phyloP scores from a whole-genome alignment of 768 basidiomycete genomes.

The Leccinellum rugosiceps region DNA sequence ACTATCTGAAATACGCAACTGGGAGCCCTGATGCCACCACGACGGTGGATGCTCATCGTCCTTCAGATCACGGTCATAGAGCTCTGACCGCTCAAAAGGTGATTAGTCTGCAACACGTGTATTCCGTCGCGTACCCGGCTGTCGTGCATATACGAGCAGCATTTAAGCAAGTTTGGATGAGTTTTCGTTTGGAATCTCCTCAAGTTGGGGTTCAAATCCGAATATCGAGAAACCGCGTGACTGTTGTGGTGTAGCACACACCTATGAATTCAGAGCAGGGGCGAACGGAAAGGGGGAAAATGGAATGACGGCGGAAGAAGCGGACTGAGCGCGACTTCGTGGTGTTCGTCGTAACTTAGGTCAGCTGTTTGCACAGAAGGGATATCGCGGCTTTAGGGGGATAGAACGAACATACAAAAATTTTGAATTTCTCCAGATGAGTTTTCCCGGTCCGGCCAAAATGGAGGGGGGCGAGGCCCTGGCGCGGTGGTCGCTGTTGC shows the following conservation, averaged over 20 bases:
- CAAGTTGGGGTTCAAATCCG: neutral
- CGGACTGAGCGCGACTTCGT: slow-evolving; percentile 33
- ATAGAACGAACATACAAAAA: slow-evolving; percentile 26
- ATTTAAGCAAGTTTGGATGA: neutral
- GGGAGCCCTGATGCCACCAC: too few relatives aligned
- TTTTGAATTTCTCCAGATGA: slow-evolving; percentile 49
- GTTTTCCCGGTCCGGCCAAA: slow-evolving; percentile 40
- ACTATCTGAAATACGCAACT: too few relatives aligned
- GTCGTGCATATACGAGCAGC: neutral
- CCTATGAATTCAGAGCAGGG: neutral
- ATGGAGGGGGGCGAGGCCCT: neutral
- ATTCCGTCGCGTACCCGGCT: slow-evolving; percentile 24
- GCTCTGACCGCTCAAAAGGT: too few relatives aligned
- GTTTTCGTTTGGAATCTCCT: too few relatives aligned
- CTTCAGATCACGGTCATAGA: too few relatives aligned
- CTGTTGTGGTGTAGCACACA: too few relatives aligned
- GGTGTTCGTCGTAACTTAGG: neutral
- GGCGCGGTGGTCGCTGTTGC: too few relatives aligned
- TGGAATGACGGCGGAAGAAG: slow-evolving; percentile 31
- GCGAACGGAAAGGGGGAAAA: neutral
- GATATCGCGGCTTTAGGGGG: slow-evolving; percentile 1
- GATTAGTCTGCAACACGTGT: neutral
- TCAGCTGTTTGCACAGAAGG: slow-evolving; percentile 3
- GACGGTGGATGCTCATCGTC: too few relatives aligned
- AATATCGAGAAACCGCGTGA: neutral